A percentile compares a stretch with the other conserved stretches of the same genome.
Evolutionary conservation across 441 rosid genomes (phyloP).

Genomic region (Arabidopsis hybrid): DNA sequence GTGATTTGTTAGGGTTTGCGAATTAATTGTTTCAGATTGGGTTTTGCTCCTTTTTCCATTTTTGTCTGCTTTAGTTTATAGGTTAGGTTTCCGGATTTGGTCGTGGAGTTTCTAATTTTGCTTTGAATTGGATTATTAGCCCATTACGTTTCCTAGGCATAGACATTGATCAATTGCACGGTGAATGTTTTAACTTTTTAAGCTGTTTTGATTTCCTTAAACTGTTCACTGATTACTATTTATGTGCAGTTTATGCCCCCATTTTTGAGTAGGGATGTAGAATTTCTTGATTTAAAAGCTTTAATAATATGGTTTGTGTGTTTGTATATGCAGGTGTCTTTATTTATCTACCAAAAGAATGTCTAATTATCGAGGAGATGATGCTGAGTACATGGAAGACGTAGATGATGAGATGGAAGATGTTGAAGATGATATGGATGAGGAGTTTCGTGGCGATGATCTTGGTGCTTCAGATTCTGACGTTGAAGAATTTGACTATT

Average conservation of each 20-base stretch:
- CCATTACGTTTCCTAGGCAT: not conserved
- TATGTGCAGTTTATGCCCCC: too few relatives aligned
- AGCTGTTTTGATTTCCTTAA: not conserved
- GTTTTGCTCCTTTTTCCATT: not conserved
- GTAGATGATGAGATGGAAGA: slow-evolving; percentile 62
- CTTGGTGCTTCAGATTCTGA: slow-evolving; percentile 66
- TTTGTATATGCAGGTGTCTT: slow-evolving; percentile 21
- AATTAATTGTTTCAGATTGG: slow-evolving; percentile 1
- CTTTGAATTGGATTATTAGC: not conserved
- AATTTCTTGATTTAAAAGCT: not conserved
- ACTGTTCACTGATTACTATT: not conserved
- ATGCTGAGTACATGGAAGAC: slow-evolving; percentile 67
- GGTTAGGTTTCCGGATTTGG: too few relatives aligned
- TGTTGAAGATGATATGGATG: slow-evolving; percentile 48
- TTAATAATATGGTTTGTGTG: not conserved
- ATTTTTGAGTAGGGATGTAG: not conserved
- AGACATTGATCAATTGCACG: not conserved
- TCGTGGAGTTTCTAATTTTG: too few relatives aligned
- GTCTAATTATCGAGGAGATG: slow-evolving; percentile 69
- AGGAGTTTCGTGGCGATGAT: slow-evolving; percentile 56
- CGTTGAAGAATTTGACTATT: slow-evolving; percentile 62
- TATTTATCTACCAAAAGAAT: slow-evolving; percentile 30
- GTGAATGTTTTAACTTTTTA: not conserved
- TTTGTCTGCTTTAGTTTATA: not conserved
- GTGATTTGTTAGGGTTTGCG: not conserved